Conservation (phyloP, 305 asterid species). For the Plantago coronopus region DNA sequence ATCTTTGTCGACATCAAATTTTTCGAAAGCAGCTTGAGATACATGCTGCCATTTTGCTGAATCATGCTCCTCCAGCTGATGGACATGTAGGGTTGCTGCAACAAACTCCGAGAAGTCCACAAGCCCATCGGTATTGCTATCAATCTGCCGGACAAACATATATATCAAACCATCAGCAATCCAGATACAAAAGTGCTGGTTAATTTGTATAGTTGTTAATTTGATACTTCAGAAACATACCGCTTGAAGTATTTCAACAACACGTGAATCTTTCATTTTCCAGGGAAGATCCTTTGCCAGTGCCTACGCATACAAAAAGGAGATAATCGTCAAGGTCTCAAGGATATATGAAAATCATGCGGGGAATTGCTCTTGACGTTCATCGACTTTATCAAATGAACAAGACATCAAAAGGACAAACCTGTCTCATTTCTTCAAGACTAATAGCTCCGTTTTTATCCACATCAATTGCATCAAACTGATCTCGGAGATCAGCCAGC, state of each 20-base stretch:
- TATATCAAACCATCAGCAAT: constrained; percentile 15
- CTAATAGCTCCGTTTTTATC: constrained; percentile 92
- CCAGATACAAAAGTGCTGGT: not conserved
- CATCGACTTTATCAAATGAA: not conserved
- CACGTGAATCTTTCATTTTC: constrained; percentile 92
- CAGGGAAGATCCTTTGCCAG: constrained; percentile 96
- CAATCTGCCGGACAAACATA: constrained; percentile 57
- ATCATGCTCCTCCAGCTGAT: constrained; percentile 89
- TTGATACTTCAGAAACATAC: constrained; percentile 33
- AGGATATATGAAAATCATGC: no score
- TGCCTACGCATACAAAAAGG: constrained; percentile 46
- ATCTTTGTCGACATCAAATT: constrained; percentile 87
- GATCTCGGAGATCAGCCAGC: constrained; percentile 79
- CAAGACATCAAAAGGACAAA: constrained; percentile 20
- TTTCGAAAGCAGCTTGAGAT: constrained; percentile 81
- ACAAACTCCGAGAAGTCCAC: constrained; percentile 94
- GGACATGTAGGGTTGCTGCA: constrained; percentile 93
- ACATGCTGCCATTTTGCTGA: constrained; percentile 75
- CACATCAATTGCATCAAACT: constrained; percentile 91
- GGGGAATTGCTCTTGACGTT: not conserved
- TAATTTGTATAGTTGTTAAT: no score
- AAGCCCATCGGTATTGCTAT: constrained; percentile 90
- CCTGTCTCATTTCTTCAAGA: constrained; percentile 99
- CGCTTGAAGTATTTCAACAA: constrained; percentile 93
- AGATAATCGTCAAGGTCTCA: not conserved